Evolutionary conservation across 2,329 filamentous ascomycete genomes (phyloP), one percentile per base, ranked within the genome.

Genomic region (Aspergillus fructus): DNA sequence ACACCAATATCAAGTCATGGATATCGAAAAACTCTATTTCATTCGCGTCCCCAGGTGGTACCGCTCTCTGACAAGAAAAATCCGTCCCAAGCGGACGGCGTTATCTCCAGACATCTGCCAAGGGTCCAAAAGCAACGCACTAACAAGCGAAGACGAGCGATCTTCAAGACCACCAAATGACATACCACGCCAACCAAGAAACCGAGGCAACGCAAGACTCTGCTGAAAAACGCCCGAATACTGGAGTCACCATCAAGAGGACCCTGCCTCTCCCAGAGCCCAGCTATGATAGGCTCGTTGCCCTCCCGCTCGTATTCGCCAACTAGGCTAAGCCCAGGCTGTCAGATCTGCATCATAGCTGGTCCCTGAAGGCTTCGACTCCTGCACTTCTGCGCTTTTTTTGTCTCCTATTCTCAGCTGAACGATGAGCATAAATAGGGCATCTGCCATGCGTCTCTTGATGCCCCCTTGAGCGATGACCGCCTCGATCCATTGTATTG

Each of bases 271-370:
- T 15, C 3, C 13, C 21, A 15, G 4, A 9, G 0, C 13, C 6
- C 7, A 4, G n/a, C 3, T n/a, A 12, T 49, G 33, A 49, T 49
- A 50, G 48, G 48, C n/a, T n/a, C 12, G 5, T 15, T 15, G 12
- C 17, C 13, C 34, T 19, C 13, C 48, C 30, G 48, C 48, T 50
- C 48, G 48, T 50, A 50, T 50, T 50, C 48, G 48, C 13, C 48
- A 50, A 50, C 34, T 41, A 40, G 48, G 34, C 48, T 50, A 40
- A 30, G 40, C 48, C 34, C 5, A 23, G 17, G 5, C 21, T 3
- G 17, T 39, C 48, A 37, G 34, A 50, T 41, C 34, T 17, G 8
- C 34, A 39, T 27, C 19, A 49, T 49, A 19, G 27, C 27, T 30
- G 27, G 9, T 11, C 5, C 33, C 5, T 37, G 43, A 46, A 13